Evolutionary conservation across 257 asterid genomes (phyloP), one percentile per base, ranked within the genome.

Genomic region (Salvia hispanica): DNA sequence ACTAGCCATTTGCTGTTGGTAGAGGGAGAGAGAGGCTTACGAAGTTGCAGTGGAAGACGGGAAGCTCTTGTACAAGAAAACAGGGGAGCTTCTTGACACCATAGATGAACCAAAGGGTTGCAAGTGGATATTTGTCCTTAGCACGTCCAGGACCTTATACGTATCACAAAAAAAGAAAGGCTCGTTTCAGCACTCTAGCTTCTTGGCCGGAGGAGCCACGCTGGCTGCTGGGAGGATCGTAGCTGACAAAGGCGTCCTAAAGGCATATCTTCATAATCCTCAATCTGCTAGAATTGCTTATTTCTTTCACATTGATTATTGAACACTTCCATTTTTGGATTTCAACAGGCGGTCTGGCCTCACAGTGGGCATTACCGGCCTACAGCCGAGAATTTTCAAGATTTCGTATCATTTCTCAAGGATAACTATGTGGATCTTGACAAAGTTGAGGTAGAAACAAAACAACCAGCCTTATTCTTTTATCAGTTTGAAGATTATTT

Each of bases 151-250:
- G 75, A 80, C 80, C 1, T 75, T 93, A 67, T 93, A 93, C 28
- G 96, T 86, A 0, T 96, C 95, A 72, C 80, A 85, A 88, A 93
- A 90, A 77, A 77, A 44, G 76, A 93, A 90, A 70, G 99, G 96
- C 43, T 81, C 90, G 9, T 92, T 92, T 79, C 96, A 92, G 77
- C 97, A 90, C 69, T 90, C 96, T 1, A 90, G 97, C 70, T 93
- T 93, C 78, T 86, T 93, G 80, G 92, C 99, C 43, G 99, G 99
- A 44, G 99, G 99, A 53, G 97, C 99, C 45, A 86, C 97, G 4
- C 51, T 87, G 47, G 92, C 99, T 15, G 99, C 99, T 36, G 99
- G 99, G 43, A 86, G 97, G 75, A 75, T 93, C 39, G 87, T 93
- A 40, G 86, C 89, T 7, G 90, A 93, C 68, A 76, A 85, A 5